Conservation (phyloP, 164 flowering plant species). For the Piper betle region DNA sequence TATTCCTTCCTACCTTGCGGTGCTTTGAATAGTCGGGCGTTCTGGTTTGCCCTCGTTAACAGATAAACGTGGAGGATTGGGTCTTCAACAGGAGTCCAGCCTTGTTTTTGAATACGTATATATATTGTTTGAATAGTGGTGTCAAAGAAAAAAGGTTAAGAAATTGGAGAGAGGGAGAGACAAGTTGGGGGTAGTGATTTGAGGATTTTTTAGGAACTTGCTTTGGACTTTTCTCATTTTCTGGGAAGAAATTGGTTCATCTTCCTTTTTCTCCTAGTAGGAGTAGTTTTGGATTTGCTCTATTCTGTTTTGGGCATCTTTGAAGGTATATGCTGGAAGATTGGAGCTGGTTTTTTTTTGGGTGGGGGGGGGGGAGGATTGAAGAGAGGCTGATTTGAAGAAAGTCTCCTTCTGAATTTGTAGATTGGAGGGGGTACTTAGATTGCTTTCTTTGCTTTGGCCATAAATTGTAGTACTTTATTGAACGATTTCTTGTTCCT, state of each 20-base stretch:
- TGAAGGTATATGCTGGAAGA: not conserved
- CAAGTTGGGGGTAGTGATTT: too few species aligned
- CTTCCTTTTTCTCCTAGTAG: not conserved
- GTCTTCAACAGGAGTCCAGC: not conserved
- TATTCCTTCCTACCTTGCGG: too few species aligned
- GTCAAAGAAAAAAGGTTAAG: too few species aligned
- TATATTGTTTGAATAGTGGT: too few species aligned
- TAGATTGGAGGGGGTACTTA: not conserved
- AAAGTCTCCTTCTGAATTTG: not conserved
- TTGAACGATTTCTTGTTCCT: not conserved
- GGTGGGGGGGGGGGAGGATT: too few species aligned
- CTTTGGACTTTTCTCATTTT: not conserved
- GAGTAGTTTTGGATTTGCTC: not conserved
- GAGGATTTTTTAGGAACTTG: not conserved
- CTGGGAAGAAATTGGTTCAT: not conserved
- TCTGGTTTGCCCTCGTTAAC: not conserved
- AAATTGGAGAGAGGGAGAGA: too few species aligned
- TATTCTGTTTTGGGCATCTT: not conserved
- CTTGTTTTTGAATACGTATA: not conserved
- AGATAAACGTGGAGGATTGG: not conserved
- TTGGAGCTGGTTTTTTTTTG: not conserved
- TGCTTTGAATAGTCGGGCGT: not conserved
- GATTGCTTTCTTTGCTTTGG: not conserved
- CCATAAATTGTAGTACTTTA: not conserved
- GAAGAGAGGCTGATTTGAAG: not conserved